Percentiles rank a stretch among this genome's conserved stretches.
Evolutionary conservation across 768 basidiomycete genomes (phyloP).

Genomic region (Nidularia sp.): DNA sequence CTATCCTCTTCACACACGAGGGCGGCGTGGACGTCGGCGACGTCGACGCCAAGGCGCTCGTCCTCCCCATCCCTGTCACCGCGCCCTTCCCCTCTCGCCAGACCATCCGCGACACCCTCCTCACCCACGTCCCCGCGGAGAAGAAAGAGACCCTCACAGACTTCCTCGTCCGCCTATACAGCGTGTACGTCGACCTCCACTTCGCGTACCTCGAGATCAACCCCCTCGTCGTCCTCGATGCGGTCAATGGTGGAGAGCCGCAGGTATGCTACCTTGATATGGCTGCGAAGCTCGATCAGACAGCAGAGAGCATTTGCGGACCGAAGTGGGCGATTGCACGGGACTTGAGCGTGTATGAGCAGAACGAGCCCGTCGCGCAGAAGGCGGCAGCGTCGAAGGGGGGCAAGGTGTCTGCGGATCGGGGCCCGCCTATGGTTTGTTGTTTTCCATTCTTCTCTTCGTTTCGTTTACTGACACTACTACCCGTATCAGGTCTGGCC

Average conservation of each 20-base stretch:
- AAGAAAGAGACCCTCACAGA: constrained; percentile 93
- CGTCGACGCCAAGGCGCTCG: constrained; percentile 95
- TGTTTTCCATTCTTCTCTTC: constrained; percentile 4
- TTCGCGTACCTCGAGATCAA: constrained; percentile 99
- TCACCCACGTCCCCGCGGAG: constrained; percentile 75
- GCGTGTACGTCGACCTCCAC: constrained; percentile 97
- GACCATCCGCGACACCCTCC: constrained; percentile 68
- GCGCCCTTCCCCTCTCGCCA: constrained; percentile 80
- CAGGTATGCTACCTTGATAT: constrained; percentile 96
- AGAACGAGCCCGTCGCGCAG: constrained; percentile 31
- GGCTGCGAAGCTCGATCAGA: constrained; percentile 99
- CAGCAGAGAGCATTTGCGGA: constrained; percentile 95
- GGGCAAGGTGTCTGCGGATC: constrained; percentile 72
- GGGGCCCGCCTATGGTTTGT: constrained; percentile 91
- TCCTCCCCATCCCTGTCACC: constrained; percentile 76
- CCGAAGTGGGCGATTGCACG: constrained; percentile 99
- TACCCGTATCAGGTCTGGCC: constrained; percentile 58
- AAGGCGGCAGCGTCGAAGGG: constrained; percentile 38
- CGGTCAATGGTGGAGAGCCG: constrained; percentile 58
- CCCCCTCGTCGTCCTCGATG: constrained; percentile 93
- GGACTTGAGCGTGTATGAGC: constrained; percentile 74
- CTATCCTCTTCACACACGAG: constrained; percentile 97
- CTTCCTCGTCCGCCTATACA: constrained; percentile 93
- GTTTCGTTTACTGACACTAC: too few species aligned
- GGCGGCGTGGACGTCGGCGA: constrained; percentile 99